Base-by-base conservation (phyloP, 2,329 filamentous ascomycete species). In the Teratosphaeria gauchensis region DNA sequence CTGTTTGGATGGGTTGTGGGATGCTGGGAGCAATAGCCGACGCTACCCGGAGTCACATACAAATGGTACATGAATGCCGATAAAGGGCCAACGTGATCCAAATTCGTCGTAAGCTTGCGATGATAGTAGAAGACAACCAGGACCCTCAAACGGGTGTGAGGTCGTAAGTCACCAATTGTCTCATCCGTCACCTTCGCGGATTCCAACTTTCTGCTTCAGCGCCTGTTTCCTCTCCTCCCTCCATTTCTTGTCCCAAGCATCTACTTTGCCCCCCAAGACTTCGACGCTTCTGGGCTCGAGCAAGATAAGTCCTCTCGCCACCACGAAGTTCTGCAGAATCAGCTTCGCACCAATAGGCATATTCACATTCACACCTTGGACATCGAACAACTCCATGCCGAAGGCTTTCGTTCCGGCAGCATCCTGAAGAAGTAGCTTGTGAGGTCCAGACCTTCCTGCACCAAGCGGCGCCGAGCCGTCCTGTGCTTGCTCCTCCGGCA, bases 211-310 rank as follows among this genome's bases (percentile, higher is more conserved):
- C 51, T 82, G 81, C 69, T 84, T 85, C 60, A 97, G 72, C 63
- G 83, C 82, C 54, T 79, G 80, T 72, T 96, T 85, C 63, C 89
- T 81, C 1, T 84, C 84, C 14, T 85, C 83, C 53, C 80, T 79
- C 92, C 92, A 97, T 7, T 79, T 79, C 69, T 84, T 86, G 69
- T 97, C 89, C 79, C 91, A 83, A 0, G 77, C 78, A 57, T 96
- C 91, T 52, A 97, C 82, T 75, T 89, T 95, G 0, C 94, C 94
- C 1, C 94, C 94, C n/a, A 96, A 74, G 1, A 95, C 69, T n/a
- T 82, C 80, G 57, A 84, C 86, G 58, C 73, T 84, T 1, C 76
- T 76, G 1, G 89, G 85, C 62, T 90, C 86, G 21, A 99, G 77
- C 73, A 97, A 75, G n/a, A 95, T 68, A 55, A 88, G 82, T 0